phyloP scores from a whole-genome alignment of 805 yeast species.

The Kregervanrija delftensis region DNA sequence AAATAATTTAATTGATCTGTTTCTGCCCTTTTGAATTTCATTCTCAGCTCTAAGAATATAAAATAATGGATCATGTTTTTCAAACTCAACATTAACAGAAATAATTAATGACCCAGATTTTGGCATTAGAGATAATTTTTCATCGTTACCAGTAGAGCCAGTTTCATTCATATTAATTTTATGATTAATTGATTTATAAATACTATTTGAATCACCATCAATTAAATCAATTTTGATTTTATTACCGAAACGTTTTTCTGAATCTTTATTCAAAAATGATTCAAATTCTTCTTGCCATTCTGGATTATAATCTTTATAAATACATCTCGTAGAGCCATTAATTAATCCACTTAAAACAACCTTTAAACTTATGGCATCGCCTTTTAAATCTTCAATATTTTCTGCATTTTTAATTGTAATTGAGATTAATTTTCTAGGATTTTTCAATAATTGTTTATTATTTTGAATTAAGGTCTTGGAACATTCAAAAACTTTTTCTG shows the following conservation, averaged over 20 bases:
- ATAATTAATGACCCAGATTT: constrained; percentile 53
- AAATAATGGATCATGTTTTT: constrained; percentile 72
- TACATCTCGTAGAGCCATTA: constrained; percentile 50
- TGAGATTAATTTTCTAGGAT: constrained; percentile 15
- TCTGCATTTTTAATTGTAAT: constrained; percentile 22
- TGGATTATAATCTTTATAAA: constrained; percentile 59
- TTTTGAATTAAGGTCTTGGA: constrained; percentile 10
- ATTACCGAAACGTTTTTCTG: neutral
- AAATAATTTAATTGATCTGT: constrained; percentile 59
- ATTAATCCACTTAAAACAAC: constrained; percentile 18
- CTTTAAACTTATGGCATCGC: constrained; percentile 23
- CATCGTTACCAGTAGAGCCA: constrained; percentile 9
- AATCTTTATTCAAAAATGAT: constrained; percentile 12
- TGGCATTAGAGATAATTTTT: constrained; percentile 20
- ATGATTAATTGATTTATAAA: constrained; percentile 9
- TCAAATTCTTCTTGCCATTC: constrained; percentile 88
- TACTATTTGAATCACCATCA: constrained; percentile 12
- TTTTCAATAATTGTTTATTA: neutral
- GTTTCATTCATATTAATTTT: constrained; percentile 7
- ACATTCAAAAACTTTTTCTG: constrained; percentile 8
- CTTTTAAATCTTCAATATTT: constrained; percentile 25
- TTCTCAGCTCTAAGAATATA: constrained; percentile 73
- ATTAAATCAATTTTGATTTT: constrained; percentile 12
- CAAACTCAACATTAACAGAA: constrained; percentile 71
- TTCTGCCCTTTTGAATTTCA: constrained; percentile 54